A percentile compares a stretch with the other conserved stretches of the same genome.
Evolutionary conservation across 2,329 filamentous ascomycete species (phyloP).

Genomic region (Apiospora malaysiana): DNA sequence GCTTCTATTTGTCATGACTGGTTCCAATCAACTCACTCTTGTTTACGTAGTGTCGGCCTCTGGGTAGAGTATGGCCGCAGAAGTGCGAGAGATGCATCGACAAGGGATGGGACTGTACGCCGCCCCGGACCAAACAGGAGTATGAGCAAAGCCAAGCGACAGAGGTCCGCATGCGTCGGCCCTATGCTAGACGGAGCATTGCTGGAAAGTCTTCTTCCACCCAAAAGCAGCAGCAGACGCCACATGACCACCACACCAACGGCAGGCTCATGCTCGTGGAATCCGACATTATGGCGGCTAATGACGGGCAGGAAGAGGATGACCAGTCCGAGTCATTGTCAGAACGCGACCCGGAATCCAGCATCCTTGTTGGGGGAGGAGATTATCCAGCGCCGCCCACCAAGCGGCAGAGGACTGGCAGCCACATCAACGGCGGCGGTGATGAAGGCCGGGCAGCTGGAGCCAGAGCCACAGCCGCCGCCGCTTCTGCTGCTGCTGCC

Average conservation of each 20-base stretch:
- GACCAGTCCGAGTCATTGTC: not conserved
- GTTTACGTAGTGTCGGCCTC: slow-evolving; percentile 22
- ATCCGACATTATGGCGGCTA: not conserved
- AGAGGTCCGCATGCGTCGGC: not conserved
- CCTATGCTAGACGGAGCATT: not conserved
- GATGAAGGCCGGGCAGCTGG: not conserved
- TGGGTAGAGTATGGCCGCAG: slow-evolving; percentile 23
- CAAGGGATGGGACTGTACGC: slow-evolving; percentile 22
- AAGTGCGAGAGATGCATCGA: slow-evolving; percentile 25
- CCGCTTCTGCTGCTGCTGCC: not conserved
- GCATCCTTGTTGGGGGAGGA: not conserved
- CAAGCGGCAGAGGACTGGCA: not conserved
- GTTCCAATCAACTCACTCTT: not conserved
- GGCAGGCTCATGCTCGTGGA: not conserved
- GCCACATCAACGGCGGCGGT: not conserved
- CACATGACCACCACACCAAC: not conserved
- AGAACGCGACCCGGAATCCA: not conserved
- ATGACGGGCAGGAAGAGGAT: not conserved
- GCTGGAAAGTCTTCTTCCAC: not conserved
- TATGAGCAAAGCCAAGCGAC: not conserved
- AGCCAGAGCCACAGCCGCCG: not conserved
- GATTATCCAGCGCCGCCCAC: not conserved
- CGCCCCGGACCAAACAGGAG: slow-evolving; percentile 24
- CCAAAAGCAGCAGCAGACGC: not conserved
- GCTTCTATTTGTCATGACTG: too few species aligned